Conservation (phyloP, 208 protist genomes). For the Acanthamoeba polyphaga region DNA sequence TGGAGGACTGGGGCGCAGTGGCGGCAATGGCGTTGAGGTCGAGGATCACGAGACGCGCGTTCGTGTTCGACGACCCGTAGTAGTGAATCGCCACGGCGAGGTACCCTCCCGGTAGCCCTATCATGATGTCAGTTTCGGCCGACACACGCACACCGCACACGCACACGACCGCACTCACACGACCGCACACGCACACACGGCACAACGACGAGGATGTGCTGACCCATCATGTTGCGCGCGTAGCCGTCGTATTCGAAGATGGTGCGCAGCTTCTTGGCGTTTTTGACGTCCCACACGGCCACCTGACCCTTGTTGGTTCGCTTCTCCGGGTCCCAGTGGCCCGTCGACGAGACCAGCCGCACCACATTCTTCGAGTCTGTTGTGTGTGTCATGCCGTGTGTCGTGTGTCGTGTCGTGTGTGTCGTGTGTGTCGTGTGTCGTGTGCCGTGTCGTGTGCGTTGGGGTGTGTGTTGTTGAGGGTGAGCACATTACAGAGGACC, state of each 20-base stretch:
- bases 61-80: not conserved
- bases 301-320: not conserved
- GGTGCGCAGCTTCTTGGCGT: not conserved
- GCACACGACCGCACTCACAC: too few species aligned
- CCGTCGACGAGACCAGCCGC: not conserved
- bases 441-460: too few species aligned
- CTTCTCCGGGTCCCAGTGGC: slow-evolving; percentile 19
- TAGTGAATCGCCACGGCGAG: slow-evolving; percentile 13
- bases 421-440: too few species aligned
- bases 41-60: not conserved
- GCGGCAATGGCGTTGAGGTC: not conserved
- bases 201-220: not conserved
- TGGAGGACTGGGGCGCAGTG: not conserved
- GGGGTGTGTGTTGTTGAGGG: too few species aligned
- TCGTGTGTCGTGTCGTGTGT: too few species aligned
- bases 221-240: slow-evolving; percentile 15
- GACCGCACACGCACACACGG: too few species aligned
- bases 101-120: not conserved
- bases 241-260: slow-evolving; percentile 3
- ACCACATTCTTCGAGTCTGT: not conserved
- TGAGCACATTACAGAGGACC: too few species aligned
- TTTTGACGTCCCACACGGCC: not conserved
- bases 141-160: not conserved
- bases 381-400: not conserved
- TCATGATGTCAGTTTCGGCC: not conserved